Base-by-base conservation (phyloP, 176 grass and related monocot species). In the Musa acuminata region DNA sequence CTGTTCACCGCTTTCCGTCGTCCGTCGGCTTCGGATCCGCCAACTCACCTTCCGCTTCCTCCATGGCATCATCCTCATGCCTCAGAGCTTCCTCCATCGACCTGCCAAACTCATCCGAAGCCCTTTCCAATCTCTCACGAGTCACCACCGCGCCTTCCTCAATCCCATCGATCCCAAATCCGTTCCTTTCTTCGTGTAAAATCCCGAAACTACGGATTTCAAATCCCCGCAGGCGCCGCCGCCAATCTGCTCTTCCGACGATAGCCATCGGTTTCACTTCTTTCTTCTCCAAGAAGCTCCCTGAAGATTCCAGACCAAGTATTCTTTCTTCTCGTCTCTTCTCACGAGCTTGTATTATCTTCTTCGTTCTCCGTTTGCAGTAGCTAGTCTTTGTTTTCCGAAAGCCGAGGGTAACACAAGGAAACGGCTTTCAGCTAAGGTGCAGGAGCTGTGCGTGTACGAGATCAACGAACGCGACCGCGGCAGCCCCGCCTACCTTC, bases 391-490 rank as follows among this genome's bases (percentile, higher is more conserved):
- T 43, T 43, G 35, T 43, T 43, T 43, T 43, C 35, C 20, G 20
- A 64, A 7, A 21, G 21, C 11, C 8, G n/a, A 11, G 8, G 11
- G 9, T 65, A 11, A 25, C 35, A 29, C 21, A 11, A 11, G 20
- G 20, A 13, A 25, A 72, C 11, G 23, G 52, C 24, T 23, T 12
- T 22, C 49, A 73, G 71, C 51, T 11, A 55, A 54, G 49, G 51
- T 73, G 10, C 71, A 73, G 71, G 71, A 73, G 71, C 51, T 73
- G 52, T 55, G 0, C 71, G 71, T 55, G 51, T 73, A 73, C 51
- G 71, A 73, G 52, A 14, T 73, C 51, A 73, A 73, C 71, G 71
- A 73, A 21, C 20, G 71, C 11, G 71, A 73, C 48, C 71, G 71
- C 12, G 22, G 22, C 51, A 73, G 71, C 71, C 71, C 71, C 6